These are phyloP conservation scores for Lasiosphaeria miniovina DNA, from an alignment of 495 filamentous ascomycete species.

Conservation along the genomic window DNA sequence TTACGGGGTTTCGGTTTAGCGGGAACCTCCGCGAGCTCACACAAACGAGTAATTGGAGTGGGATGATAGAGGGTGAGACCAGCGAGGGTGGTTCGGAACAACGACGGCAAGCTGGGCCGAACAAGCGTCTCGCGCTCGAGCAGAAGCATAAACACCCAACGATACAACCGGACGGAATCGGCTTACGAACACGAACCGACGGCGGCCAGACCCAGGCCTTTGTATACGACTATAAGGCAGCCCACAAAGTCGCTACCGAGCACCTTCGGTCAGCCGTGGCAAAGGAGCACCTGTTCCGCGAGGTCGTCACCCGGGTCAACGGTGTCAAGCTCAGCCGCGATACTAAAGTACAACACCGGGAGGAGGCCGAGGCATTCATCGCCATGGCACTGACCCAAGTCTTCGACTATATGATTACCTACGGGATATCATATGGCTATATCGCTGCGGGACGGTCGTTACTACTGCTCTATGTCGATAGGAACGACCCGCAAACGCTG, in stretches of 20 bases:
- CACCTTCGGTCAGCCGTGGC: background rate
- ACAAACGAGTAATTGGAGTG: background rate
- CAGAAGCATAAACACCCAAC: background rate
- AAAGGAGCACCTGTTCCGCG: background rate
- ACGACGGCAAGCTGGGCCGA: constrained; percentile 2
- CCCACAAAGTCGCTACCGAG: background rate
- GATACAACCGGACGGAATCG: background rate
- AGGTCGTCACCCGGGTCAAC: background rate
- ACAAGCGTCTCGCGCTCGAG: background rate
- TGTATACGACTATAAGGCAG: constrained; percentile 4
- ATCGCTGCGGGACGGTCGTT: background rate
- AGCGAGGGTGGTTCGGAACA: background rate
- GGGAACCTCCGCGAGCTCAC: constrained; percentile 1
- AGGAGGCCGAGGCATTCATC: background rate
- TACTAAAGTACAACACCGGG: background rate
- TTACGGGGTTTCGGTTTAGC: background rate
- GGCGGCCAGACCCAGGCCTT: background rate
- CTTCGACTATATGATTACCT: constrained; percentile 2
- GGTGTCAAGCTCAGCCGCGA: background rate
- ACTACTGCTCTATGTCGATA: background rate
- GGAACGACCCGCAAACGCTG: constrained; percentile 1
- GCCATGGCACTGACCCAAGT: constrained; percentile 4
- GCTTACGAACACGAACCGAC: background rate
- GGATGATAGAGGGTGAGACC: background rate
- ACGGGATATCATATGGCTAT: constrained; percentile 4